phyloP scores from a whole-genome alignment of 2,329 filamentous ascomycete genomes.

The Ascochyta fabae region DNA sequence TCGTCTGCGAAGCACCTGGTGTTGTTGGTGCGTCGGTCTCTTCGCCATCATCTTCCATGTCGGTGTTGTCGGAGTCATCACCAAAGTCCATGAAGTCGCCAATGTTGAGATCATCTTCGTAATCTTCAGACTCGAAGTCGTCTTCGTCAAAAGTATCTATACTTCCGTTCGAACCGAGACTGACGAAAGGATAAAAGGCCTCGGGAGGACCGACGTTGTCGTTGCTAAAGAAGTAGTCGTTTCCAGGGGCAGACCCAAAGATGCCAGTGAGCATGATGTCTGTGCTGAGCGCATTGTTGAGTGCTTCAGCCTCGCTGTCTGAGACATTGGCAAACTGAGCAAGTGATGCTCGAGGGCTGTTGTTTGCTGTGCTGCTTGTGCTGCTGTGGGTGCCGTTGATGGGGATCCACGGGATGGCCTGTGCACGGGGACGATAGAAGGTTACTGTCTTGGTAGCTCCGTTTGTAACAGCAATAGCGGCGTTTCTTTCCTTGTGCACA shows the following conservation, averaged over 20 bases:
- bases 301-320: conserved; percentile 48
- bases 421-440: conserved; percentile 50
- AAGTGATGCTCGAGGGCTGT: conserved; percentile 48
- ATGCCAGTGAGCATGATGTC: conserved; percentile 82
- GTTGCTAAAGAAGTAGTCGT: conserved; percentile 57
- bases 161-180: conserved; percentile 62
- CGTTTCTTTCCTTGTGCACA: conserved; percentile 43
- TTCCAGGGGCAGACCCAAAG: conserved; percentile 54
- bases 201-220: conserved; percentile 76
- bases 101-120: conserved; percentile 58
- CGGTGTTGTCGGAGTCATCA: conserved; percentile 43
- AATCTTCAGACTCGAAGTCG: conserved; percentile 65
- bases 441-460: conserved; percentile 50
- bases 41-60: conserved; percentile 45
- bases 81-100: conserved; percentile 50
- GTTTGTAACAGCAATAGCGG: conserved; percentile 53
- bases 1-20: conserved; percentile 41
- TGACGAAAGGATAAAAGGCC: conserved; percentile 74
- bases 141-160: conserved; percentile 59
- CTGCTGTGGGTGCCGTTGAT: conserved; percentile 45
- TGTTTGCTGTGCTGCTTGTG: conserved; percentile 48
- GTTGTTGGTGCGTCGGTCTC: conserved; percentile 47
- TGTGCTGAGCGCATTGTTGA: conserved; percentile 51
- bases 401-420: conserved; percentile 37
- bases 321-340: conserved; percentile 40